These are phyloP conservation scores for Schizophyllum amplum DNA, from an alignment of 1,284 basidiomycete genomes.

Conservation along the genomic window DNA sequence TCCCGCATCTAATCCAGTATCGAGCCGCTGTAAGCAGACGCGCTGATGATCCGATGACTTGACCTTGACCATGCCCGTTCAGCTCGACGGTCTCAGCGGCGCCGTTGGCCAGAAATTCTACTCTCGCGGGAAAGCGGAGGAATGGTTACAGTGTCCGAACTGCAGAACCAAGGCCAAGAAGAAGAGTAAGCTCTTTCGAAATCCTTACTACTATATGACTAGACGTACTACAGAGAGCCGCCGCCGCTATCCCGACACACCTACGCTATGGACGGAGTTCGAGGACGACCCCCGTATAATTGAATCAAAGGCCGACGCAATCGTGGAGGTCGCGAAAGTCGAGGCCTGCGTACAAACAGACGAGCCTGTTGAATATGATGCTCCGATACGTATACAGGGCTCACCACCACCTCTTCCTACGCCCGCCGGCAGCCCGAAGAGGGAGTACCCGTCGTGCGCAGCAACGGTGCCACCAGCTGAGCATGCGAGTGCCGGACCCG, in stretches of 20 bases:
- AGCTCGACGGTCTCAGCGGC: neutral
- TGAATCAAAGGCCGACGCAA: neutral
- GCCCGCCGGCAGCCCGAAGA: neutral
- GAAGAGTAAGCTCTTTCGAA: neutral
- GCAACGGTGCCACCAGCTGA: neutral
- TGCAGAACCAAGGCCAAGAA: neutral
- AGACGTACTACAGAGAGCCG: neutral
- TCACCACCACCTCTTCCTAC: neutral
- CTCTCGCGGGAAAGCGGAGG: slow-evolving; percentile 2
- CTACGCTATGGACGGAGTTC: slow-evolving; percentile 26
- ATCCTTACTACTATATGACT: neutral
- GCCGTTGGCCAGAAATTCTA: neutral
- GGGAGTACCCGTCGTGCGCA: neutral
- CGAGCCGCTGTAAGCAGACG: neutral
- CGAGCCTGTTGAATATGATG: neutral
- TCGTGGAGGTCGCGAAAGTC: neutral
- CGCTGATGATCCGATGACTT: neutral
- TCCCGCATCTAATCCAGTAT: neutral
- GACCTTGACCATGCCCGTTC: neutral
- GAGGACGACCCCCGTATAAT: slow-evolving; percentile 26
- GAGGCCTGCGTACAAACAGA: neutral
- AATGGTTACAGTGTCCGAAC: neutral
- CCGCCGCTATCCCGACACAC: slow-evolving; percentile 4
- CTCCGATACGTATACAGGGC: neutral
- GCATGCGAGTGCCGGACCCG: neutral